Conservation (phyloP, 306 rosid species). For the Neltuma alba region DNA sequence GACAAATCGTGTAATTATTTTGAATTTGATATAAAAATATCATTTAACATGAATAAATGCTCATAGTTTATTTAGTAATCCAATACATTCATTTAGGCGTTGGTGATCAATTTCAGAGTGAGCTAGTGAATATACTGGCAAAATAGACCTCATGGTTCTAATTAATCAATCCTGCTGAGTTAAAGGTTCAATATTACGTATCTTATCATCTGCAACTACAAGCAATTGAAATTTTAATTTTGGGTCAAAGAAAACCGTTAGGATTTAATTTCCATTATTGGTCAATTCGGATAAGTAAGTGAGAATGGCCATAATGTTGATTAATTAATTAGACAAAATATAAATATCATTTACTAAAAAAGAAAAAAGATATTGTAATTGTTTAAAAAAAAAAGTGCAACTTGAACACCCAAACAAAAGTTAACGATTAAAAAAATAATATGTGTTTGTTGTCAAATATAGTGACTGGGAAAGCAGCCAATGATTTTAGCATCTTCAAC, state of each 20-base stretch:
- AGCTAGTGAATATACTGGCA: too few species aligned
- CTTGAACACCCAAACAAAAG: not conserved
- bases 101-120: too few species aligned
- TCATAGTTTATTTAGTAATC: too few species aligned
- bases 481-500: conserved; percentile 19
- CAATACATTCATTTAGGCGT: too few species aligned
- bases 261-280: not conserved
- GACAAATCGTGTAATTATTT: too few species aligned
- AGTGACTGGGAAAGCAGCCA: conserved; percentile 21
- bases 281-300: not conserved
- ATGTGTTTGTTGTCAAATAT: not conserved
- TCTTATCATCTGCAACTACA: not conserved
- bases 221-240: not conserved
- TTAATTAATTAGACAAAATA: not conserved
- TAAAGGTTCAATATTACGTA: not conserved
- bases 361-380: not conserved
- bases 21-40: too few species aligned
- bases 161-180: not conserved
- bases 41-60: too few species aligned
- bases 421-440: not conserved
- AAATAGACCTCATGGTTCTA: too few species aligned
- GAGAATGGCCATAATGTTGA: not conserved
- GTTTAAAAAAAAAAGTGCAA: not conserved
- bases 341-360: not conserved
- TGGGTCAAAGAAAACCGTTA: not conserved